Percentiles rank a stretch among this genome's conserved stretches.
These are phyloP conservation scores for Sonneratia alba DNA, from an alignment of 345 rosid species.

Conservation along the genomic window DNA sequence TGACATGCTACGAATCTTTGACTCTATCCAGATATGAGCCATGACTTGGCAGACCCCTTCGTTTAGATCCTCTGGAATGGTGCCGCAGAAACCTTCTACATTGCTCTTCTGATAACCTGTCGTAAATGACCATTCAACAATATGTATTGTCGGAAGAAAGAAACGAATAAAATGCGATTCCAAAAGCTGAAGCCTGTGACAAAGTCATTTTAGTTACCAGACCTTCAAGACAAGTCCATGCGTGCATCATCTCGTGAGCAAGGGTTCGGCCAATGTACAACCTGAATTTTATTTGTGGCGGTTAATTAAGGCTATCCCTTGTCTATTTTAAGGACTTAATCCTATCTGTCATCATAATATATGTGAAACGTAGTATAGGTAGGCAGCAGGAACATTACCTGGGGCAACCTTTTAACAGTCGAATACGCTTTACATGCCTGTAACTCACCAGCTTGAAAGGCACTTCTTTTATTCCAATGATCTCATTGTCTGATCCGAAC, in stretches of 20 bases:
- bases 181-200: not conserved
- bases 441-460: not conserved
- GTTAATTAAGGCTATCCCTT: not conserved
- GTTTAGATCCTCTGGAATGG: not conserved
- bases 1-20: constrained; percentile 4
- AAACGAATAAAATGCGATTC: not conserved
- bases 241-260: constrained; percentile 17
- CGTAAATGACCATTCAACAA: not conserved
- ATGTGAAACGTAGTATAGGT: no score
- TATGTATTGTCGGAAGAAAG: not conserved
- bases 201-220: not conserved
- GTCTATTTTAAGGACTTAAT: no score
- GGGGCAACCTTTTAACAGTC: not conserved
- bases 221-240: constrained; percentile 11
- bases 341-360: no score
- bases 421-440: not conserved
- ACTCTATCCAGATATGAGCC: constrained; percentile 11
- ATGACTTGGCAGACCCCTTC: constrained; percentile 16
- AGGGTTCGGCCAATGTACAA: constrained; percentile 2
- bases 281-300: not conserved
- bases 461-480: not conserved
- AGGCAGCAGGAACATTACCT: not conserved
- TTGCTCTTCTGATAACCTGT: not conserved
- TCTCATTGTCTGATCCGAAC: not conserved
- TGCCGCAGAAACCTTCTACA: not conserved